These are phyloP conservation scores for Aechmea fasciata DNA, from an alignment of 176 grass and related monocot genomes.

Conservation along the genomic window DNA sequence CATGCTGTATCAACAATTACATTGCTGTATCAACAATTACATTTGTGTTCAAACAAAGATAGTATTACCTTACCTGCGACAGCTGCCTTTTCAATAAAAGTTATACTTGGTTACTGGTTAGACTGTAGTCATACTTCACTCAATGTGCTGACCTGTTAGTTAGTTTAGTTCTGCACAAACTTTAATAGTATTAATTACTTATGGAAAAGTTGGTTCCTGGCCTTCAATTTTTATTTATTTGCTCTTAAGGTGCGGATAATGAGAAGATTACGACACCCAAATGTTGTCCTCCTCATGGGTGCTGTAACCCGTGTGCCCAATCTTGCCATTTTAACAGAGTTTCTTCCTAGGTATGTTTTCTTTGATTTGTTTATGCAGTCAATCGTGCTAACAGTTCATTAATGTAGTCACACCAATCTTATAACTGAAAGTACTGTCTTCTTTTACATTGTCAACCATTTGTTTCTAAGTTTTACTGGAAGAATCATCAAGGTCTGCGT, in stretches of 20 bases:
- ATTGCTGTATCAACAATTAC: background rate
- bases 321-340: slow-evolving; percentile 95
- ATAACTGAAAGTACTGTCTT: too few relatives aligned
- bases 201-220: slow-evolving; percentile 12
- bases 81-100: too few relatives aligned
- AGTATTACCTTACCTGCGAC: too few relatives aligned
- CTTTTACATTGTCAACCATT: too few relatives aligned
- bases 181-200: background rate
- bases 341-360: slow-evolving; percentile 80
- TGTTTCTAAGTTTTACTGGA: too few relatives aligned
- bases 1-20: background rate
- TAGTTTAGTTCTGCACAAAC: background rate
- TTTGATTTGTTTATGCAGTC: background rate
- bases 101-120: too few relatives aligned
- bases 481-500: too few relatives aligned
- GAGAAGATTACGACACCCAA: slow-evolving; percentile 84
- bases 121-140: too few relatives aligned
- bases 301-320: slow-evolving; percentile 86
- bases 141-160: background rate
- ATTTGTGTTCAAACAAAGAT: too few relatives aligned
- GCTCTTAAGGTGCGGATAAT: slow-evolving; percentile 80
- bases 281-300: slow-evolving; percentile 99
- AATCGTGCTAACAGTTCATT: background rate
- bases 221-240: slow-evolving; percentile 19
- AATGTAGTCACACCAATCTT: too few relatives aligned